Percentiles rank a stretch among this genome's conserved stretches.
Conservation (phyloP, 495 filamentous ascomycete species). For the Ascodesmis nigricans region DNA sequence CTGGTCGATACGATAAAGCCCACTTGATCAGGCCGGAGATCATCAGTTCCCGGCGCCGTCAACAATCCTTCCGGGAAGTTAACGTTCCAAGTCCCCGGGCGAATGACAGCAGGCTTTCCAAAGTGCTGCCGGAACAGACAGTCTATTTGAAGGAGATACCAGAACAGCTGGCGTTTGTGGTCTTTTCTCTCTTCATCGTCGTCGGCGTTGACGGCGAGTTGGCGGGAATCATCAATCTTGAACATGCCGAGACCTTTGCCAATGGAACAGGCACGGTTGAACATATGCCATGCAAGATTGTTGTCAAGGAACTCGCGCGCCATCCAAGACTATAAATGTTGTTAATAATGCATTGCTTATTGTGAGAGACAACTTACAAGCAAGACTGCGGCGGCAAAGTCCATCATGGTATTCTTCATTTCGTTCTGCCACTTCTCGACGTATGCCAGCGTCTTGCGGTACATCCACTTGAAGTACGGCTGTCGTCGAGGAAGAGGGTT, state of each 20-base stretch:
- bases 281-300: not conserved
- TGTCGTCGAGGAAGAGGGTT: not conserved
- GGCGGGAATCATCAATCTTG: not conserved
- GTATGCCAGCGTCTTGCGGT: not conserved
- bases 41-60: not conserved
- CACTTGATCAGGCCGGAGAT: not conserved
- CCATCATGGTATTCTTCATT: not conserved
- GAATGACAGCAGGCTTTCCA: not conserved
- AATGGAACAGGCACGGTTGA: not conserved
- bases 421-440: not conserved
- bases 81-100: not conserved
- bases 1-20: not conserved
- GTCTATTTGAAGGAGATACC: slow-evolving; percentile 1
- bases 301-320: slow-evolving; percentile 1
- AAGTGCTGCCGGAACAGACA: not conserved
- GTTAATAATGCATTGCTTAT: too few relatives aligned
- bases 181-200: not conserved
- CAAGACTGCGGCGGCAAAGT: slow-evolving; percentile 1
- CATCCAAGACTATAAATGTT: not conserved
- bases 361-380: too few relatives aligned
- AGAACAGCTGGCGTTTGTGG: not conserved
- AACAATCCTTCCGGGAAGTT: not conserved
- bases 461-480: not conserved
- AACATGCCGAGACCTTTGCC: not conserved
- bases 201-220: not conserved